Base-by-base conservation (phyloP, 495 filamentous ascomycete genomes). In the Aspergillus heteromorphus region DNA sequence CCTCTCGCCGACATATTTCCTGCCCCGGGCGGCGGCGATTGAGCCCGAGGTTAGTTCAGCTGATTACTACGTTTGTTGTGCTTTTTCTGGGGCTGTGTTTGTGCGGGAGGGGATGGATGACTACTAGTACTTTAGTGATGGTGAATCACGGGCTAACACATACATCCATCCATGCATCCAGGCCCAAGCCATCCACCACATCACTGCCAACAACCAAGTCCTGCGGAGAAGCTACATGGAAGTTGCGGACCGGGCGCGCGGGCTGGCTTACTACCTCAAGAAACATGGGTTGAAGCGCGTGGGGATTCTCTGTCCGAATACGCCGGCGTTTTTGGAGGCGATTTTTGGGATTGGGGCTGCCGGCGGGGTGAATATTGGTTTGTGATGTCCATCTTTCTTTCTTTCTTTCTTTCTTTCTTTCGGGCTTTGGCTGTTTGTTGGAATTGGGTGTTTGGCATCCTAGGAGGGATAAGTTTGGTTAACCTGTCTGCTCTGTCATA, bases 31-130 rank as follows among this genome's bases (percentile, higher is more conserved):
- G 25, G 93, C 92, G 4, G 74, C 79, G 40, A 91, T 97, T 59
- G 93, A 97, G 67, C 92, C 92, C 16, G 77, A 91, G 60, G 91
- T n/a, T n/a, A n/a, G n/a, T n/a, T n/a, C n/a, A n/a, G n/a, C n/a
- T 85, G 63, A 49, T 78, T 60, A 20, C 14, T 18, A 8, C 49
- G 25, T 49, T 13, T 43, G 36, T 19, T 49, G 14, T n/a, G 13
- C 25, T 36, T 27, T 21, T 21, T 51, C 27, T 47, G n/a, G n/a
- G n/a, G n/a, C n/a, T n/a, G n/a, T n/a, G n/a, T n/a, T n/a, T n/a
- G n/a, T n/a, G n/a, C n/a, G n/a, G n/a, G n/a, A n/a, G n/a, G n/a
- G n/a, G n/a, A n/a, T n/a, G n/a, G n/a, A n/a, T n/a, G n/a, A n/a
- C n/a, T n/a, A n/a, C n/a, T n/a, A n/a, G n/a, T n/a, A n/a, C n/a